A percentile compares a stretch with the other conserved stretches of the same genome.
These are phyloP conservation scores for Mucor sp. DNA, from an alignment of 371 early-diverging fungal species.

Conservation along the genomic window DNA sequence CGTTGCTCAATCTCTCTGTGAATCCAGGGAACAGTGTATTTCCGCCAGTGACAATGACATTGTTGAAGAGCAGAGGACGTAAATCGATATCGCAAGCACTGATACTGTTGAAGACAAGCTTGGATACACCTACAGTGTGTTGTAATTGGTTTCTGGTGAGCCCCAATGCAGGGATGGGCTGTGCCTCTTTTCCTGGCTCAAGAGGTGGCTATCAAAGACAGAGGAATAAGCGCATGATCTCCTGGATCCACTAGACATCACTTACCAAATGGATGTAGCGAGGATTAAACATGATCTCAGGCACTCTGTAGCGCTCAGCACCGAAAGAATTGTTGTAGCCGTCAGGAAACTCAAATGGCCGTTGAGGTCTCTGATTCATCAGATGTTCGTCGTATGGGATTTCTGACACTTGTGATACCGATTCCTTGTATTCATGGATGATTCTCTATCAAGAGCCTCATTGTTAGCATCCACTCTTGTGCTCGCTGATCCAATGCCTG, in stretches of 20 bases:
- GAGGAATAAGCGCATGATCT: background rate
- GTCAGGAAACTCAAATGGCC: constrained; percentile 92
- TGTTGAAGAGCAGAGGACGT: constrained; percentile 76
- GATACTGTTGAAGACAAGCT: constrained; percentile 72
- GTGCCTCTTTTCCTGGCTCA: constrained; percentile 20
- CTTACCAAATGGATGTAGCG: constrained; percentile 11
- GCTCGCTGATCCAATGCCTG: background rate
- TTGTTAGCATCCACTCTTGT: background rate
- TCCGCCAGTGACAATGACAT: constrained; percentile 91
- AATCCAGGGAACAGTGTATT: constrained; percentile 87
- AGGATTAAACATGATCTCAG: constrained; percentile 79
- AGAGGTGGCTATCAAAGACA: constrained; percentile 13
- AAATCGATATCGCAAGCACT: constrained; percentile 84
- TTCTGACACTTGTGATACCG: constrained; percentile 86
- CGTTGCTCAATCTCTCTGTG: constrained; percentile 79
- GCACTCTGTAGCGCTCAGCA: constrained; percentile 76
- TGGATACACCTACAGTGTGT: constrained; percentile 59
- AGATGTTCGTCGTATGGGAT: constrained; percentile 60
- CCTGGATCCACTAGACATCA: background rate
- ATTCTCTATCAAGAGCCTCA: constrained; percentile 39
- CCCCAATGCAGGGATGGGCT: constrained; percentile 29
- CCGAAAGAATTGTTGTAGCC: constrained; percentile 89
- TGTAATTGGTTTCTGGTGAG: constrained; percentile 40
- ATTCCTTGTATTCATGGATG: constrained; percentile 92
- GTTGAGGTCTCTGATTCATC: constrained; percentile 63